Evolutionary conservation across 148 eudicot genomes (phyloP).

Genomic region (Arbutus unedo): DNA sequence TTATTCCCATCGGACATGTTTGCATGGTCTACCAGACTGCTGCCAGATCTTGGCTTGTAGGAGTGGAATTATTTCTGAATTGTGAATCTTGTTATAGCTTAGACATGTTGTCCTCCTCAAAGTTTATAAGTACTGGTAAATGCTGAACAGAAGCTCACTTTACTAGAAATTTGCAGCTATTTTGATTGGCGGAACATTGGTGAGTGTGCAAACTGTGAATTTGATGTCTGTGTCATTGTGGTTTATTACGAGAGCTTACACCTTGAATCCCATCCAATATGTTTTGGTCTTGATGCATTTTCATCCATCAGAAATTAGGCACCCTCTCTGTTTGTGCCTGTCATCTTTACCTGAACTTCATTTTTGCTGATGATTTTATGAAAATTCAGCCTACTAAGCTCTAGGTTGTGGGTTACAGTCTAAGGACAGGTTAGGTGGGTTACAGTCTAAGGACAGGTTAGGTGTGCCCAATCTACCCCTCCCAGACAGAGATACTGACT

Average conservation of each 20-base stretch:
- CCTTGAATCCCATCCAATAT: neutral
- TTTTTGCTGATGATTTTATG: constrained; percentile 8
- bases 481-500: too few species aligned
- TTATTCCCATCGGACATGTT: neutral
- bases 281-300: neutral
- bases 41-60: neutral
- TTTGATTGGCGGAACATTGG: neutral
- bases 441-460: too few species aligned
- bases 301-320: neutral
- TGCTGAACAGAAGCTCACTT: neutral
- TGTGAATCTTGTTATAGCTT: constrained; percentile 1
- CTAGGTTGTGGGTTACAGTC: too few species aligned
- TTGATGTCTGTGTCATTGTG: neutral
- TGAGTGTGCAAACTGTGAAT: neutral
- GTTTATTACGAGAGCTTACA: neutral
- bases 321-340: neutral
- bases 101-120: neutral
- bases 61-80: constrained; percentile 6
- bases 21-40: neutral
- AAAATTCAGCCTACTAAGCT: too few species aligned
- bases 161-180: constrained; percentile 10
- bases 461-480: too few species aligned
- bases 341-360: neutral
- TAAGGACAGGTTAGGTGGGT: too few species aligned
- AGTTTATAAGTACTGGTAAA: neutral